phyloP scores from a whole-genome alignment of 208 protist species.

The Trypanosoma platydactyli region DNA sequence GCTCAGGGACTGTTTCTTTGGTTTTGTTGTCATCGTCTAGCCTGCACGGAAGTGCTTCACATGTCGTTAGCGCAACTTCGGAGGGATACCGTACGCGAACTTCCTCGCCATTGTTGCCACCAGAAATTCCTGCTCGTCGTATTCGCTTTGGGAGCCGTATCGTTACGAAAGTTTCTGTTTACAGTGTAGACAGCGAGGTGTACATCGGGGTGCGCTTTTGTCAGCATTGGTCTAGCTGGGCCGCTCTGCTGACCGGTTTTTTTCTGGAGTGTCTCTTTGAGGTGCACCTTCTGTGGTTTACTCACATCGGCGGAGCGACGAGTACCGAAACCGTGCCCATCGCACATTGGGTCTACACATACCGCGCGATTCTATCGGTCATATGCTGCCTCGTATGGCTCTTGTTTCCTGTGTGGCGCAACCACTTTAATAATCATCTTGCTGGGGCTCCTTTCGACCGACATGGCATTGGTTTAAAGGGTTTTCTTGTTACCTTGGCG shows the following conservation, averaged over 20 bases:
- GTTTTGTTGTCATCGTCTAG: neutral
- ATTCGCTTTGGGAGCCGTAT: slow-evolving; percentile 28
- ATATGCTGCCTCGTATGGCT: slow-evolving; percentile 8
- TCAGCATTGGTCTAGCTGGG: slow-evolving; percentile 29
- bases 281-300: slow-evolving; percentile 29
- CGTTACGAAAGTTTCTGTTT: slow-evolving; percentile 23
- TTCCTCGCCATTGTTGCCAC: neutral
- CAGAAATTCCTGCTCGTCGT: neutral
- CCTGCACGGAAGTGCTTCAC: neutral
- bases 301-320: neutral
- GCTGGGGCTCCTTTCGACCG: neutral
- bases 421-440: neutral
- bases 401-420: neutral
- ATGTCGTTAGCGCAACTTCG: neutral
- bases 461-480: slow-evolving; percentile 13
- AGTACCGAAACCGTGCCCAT: slow-evolving; percentile 10
- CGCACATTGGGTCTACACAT: slow-evolving; percentile 25
- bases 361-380: slow-evolving; percentile 16
- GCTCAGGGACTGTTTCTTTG: neutral
- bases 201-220: slow-evolving; percentile 18
- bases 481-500: slow-evolving; percentile 2
- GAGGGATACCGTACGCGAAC: neutral
- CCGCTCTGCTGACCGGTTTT: slow-evolving; percentile 18
- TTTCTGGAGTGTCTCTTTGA: slow-evolving; percentile 28
- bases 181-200: slow-evolving; percentile 22